Percentiles rank a stretch among this genome's conserved stretches.
Conservation (phyloP, 2,329 filamentous ascomycete species). For the Fusarium subtropicale region DNA sequence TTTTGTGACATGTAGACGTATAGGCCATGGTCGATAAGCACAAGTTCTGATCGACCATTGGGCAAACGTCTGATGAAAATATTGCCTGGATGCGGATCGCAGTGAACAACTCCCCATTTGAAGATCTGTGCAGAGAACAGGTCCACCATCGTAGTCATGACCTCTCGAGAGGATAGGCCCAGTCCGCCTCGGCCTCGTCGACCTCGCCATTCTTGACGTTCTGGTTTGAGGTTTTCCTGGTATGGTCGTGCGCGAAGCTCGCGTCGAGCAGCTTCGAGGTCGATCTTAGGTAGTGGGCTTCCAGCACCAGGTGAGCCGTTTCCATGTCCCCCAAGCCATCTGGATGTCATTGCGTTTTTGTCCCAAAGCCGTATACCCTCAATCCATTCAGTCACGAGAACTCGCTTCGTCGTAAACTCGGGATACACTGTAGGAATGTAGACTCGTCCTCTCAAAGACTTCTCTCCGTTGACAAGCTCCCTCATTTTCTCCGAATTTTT, state of each 20-base stretch:
- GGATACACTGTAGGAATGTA: conserved; percentile 89
- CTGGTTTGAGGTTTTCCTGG: conserved; percentile 77
- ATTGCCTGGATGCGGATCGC: conserved; percentile 96
- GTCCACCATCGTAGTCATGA: conserved; percentile 97
- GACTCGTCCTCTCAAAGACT: conserved; percentile 79
- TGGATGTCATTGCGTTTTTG: conserved; percentile 79
- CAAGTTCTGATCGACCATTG: conserved; percentile 85
- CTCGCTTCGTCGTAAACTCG: conserved; percentile 82
- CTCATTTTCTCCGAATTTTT: conserved; percentile 89
- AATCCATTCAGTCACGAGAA: conserved; percentile 98
- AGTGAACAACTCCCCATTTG: conserved; percentile 94
- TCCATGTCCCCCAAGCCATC: conserved; percentile 83
- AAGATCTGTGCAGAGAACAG: conserved; percentile 99
- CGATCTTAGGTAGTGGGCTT: conserved; percentile 65
- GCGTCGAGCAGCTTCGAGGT: conserved; percentile 59
- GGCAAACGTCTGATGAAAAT: conserved; percentile 92
- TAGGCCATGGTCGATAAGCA: conserved; percentile 96
- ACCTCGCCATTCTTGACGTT: conserved; percentile 83
- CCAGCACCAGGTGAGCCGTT: conserved; percentile 84
- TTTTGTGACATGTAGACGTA: conserved; percentile 90
- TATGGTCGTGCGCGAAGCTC: conserved; percentile 64
- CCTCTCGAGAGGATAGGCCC: conserved; percentile 82
- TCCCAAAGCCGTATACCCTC: conserved; percentile 95
- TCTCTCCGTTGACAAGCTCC: conserved; percentile 78
- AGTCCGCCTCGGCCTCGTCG: conserved; percentile 79